Evolutionary conservation across 2,329 filamentous ascomycete species (phyloP).

Genomic region (Colletotrichum australisinense): DNA sequence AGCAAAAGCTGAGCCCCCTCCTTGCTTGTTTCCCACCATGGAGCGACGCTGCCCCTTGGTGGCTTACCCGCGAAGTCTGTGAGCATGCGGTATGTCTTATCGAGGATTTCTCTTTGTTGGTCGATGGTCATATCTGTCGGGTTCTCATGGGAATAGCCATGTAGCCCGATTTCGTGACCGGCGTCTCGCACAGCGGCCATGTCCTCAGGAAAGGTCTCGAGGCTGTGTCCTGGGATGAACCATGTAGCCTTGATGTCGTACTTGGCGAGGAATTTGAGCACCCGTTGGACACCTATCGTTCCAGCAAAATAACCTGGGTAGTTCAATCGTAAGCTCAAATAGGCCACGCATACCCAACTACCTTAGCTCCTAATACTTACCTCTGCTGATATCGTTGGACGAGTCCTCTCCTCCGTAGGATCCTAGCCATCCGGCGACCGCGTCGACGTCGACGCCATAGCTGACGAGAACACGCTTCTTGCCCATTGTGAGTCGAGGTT

Average conservation of each 20-base stretch:
- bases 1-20: constrained; percentile 75
- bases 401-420: constrained; percentile 81
- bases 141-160: constrained; percentile 82
- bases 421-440: constrained; percentile 81
- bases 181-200: constrained; percentile 57
- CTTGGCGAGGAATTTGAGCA: constrained; percentile 78
- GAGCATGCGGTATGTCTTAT: constrained; percentile 78
- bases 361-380: constrained; percentile 44
- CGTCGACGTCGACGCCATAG: constrained; percentile 81
- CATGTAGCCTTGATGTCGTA: constrained; percentile 75
- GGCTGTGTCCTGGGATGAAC: constrained; percentile 62
- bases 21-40: constrained; percentile 78
- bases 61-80: constrained; percentile 77
- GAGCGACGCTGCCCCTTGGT: constrained; percentile 77
- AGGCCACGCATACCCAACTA: not conserved
- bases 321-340: not conserved
- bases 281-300: constrained; percentile 71
- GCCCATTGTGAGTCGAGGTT: constrained; percentile 41
- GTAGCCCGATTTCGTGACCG: constrained; percentile 65
- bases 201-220: constrained; percentile 61
- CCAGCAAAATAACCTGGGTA: constrained; percentile 74
- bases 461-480: constrained; percentile 54
- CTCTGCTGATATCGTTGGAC: constrained; percentile 77
- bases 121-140: constrained; percentile 78
- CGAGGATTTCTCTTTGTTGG: constrained; percentile 80